Conservation (phyloP, 1,284 basidiomycete genomes). For the Sporisorium iseilematis-ciliati region DNA sequence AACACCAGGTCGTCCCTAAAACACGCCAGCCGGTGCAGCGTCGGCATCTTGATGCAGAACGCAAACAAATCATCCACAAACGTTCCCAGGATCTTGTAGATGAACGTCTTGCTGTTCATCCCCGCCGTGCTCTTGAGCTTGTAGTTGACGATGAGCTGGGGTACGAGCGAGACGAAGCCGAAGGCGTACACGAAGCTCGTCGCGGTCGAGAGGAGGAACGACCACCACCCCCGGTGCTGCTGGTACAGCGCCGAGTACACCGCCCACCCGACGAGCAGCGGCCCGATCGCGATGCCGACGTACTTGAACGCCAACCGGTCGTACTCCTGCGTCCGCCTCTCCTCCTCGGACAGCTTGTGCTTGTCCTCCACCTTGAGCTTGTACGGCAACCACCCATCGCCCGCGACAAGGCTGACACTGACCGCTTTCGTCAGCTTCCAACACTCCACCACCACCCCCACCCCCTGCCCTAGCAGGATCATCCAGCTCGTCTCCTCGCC, state of each 20-base stretch:
- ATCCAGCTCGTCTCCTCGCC: constrained; percentile 94
- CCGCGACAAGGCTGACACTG: constrained; percentile 77
- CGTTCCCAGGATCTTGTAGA: constrained; percentile 90
- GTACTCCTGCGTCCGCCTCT: constrained; percentile 95
- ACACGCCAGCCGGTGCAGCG: constrained; percentile 87
- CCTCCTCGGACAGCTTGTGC: constrained; percentile 90
- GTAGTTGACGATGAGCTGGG: constrained; percentile 77
- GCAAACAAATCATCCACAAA: constrained; percentile 83
- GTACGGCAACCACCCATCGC: constrained; percentile 81
- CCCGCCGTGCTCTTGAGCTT: constrained; percentile 86
- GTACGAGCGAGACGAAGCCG: constrained; percentile 82
- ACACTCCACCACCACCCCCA: constrained; percentile 88
- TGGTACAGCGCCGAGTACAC: constrained; percentile 78
- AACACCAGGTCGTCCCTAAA: constrained; percentile 74
- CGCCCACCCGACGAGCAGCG: constrained; percentile 85
- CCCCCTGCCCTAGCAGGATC: constrained; percentile 84
- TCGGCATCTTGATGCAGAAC: constrained; percentile 96
- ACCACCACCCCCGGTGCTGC: constrained; percentile 93
- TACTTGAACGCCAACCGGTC: constrained; percentile 89
- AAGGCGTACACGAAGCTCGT: constrained; percentile 94
- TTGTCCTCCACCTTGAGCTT: constrained; percentile 86
- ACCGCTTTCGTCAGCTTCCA: constrained; percentile 88
- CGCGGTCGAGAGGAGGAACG: constrained; percentile 84
- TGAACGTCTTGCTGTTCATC: constrained; percentile 96
- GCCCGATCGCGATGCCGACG: constrained; percentile 87